A percentile compares a stretch with the other conserved stretches of the same genome.
Conservation (phyloP, 352 stramenopile genomes). For the Detonula confervacea region DNA sequence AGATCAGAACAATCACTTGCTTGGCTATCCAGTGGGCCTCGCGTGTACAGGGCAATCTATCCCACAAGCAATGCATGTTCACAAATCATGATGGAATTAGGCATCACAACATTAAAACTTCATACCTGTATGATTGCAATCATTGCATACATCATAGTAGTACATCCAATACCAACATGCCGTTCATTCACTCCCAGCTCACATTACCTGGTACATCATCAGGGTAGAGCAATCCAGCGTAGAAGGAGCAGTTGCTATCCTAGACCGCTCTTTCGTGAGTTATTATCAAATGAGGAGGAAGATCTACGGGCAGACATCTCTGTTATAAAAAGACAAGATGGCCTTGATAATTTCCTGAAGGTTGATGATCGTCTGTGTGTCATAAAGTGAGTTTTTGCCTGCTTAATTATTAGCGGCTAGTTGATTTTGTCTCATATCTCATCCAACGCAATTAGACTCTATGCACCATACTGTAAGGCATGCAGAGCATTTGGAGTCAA, state of each 20-base stretch:
- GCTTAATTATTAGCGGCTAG: too few species aligned
- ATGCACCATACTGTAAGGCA: conserved; percentile 65
- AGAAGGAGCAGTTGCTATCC: background rate
- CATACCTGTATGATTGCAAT: too few species aligned
- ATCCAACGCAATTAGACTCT: too few species aligned
- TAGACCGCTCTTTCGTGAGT: conserved; percentile 39
- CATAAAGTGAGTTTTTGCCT: conserved; percentile 55
- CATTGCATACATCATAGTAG: too few species aligned
- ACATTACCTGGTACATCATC: background rate
- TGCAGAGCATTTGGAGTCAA: conserved; percentile 69
- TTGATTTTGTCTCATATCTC: too few species aligned
- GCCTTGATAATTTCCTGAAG: conserved; percentile 43
- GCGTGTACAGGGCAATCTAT: too few species aligned
- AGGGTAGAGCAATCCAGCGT: background rate
- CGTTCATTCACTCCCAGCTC: conserved; percentile 1
- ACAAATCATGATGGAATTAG: too few species aligned
- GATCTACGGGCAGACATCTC: conserved; percentile 38
- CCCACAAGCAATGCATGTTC: too few species aligned
- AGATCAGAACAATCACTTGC: too few species aligned
- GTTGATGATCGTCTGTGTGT: conserved; percentile 58
- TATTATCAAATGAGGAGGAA: conserved; percentile 36
- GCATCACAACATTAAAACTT: too few species aligned
- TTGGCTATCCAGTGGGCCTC: too few species aligned
- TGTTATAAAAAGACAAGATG: conserved; percentile 35
- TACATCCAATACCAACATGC: conserved; percentile 4